These are phyloP conservation scores for Aspergillus diversus DNA, from an alignment of 495 filamentous ascomycete species.

Conservation along the genomic window DNA sequence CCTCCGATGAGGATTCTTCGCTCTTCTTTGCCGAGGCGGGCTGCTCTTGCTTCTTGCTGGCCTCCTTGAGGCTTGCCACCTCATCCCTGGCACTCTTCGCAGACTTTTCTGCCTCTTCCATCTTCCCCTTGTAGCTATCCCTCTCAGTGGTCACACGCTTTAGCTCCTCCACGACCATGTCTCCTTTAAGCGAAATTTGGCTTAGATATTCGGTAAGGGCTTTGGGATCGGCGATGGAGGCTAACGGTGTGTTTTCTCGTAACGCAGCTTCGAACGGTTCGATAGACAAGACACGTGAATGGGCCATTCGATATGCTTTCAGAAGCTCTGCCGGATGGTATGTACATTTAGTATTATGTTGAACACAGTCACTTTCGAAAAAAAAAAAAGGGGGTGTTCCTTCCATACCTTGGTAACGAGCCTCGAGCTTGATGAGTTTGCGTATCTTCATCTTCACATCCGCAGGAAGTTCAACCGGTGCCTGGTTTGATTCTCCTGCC, in stretches of 20 bases:
- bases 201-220: constrained; percentile 93
- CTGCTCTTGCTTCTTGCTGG: constrained; percentile 29
- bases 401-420: constrained; percentile 74
- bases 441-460: constrained; percentile 69
- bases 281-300: constrained; percentile 79
- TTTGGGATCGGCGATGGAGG: constrained; percentile 82
- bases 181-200: constrained; percentile 79
- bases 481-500: constrained; percentile 26
- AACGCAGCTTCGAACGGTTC: constrained; percentile 91
- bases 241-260: constrained; percentile 87
- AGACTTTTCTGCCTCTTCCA: constrained; percentile 69
- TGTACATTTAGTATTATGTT: not conserved
- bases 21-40: constrained; percentile 18
- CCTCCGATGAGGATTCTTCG: constrained; percentile 22
- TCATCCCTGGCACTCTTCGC: constrained; percentile 60
- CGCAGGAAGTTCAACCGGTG: constrained; percentile 65
- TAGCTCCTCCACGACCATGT: constrained; percentile 92
- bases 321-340: constrained; percentile 66
- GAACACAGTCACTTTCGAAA: not conserved
- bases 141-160: constrained; percentile 82
- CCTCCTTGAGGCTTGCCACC: constrained; percentile 51
- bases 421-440: constrained; percentile 84
- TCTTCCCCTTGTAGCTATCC: constrained; percentile 76
- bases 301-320: constrained; percentile 87
- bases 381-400: constrained; percentile 17